A percentile compares a stretch with the other conserved stretches of the same genome.
These are phyloP conservation scores for Adenanthera pavonina DNA, from an alignment of 306 rosid species.

Conservation along the genomic window DNA sequence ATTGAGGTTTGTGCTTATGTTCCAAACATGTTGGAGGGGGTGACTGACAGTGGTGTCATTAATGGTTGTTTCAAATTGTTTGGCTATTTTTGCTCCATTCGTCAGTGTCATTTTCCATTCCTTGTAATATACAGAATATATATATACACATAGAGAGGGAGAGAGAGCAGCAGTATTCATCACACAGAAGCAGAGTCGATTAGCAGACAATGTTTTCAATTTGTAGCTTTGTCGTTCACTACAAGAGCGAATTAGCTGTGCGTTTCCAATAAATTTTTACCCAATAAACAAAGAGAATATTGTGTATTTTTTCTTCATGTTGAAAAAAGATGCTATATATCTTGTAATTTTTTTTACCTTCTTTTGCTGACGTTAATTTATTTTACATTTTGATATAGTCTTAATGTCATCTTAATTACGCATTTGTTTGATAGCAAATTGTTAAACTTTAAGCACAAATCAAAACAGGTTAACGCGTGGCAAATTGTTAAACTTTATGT, in stretches of 20 bases:
- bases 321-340: no score
- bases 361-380: no score
- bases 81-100: slow-evolving; percentile 27
- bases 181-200: no score
- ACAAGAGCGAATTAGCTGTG: neutral
- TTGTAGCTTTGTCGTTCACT: slow-evolving; percentile 17
- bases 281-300: neutral
- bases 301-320: no score
- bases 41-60: neutral
- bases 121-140: slow-evolving; percentile 2
- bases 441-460: neutral
- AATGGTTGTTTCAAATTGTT: slow-evolving; percentile 12
- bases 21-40: slow-evolving; percentile 23
- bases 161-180: no score
- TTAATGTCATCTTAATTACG: neutral
- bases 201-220: neutral
- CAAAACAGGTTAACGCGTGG: no score
- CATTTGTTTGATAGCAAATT: neutral
- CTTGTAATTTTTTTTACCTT: no score
- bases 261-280: slow-evolving; percentile 12
- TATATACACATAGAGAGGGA: neutral
- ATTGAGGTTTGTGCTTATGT: neutral
- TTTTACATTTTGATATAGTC: neutral
- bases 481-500: no score
- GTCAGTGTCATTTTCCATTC: slow-evolving; percentile 16